Conservation (phyloP, 371 early-diverging fungal genomes). For the Nematocida sp. region DNA sequence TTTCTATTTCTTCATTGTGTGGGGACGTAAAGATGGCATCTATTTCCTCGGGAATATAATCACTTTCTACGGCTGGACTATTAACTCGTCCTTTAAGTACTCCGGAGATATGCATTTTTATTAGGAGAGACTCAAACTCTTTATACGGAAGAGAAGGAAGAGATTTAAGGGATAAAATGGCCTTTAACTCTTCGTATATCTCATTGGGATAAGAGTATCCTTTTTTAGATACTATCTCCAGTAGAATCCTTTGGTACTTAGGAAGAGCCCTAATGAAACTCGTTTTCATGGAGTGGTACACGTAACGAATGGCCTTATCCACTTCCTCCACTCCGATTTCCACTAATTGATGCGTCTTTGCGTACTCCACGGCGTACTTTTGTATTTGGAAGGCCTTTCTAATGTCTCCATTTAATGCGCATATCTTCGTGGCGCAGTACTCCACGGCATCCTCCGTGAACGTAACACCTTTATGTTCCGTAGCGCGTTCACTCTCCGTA, state of each 20-base stretch:
- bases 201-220: constrained; percentile 10
- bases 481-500: too few species aligned
- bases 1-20: constrained; percentile 25
- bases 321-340: constrained; percentile 16
- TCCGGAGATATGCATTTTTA: constrained; percentile 42
- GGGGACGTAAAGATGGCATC: constrained; percentile 34
- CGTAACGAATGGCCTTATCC: constrained; percentile 42
- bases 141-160: constrained; percentile 50
- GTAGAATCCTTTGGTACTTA: constrained; percentile 51
- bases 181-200: constrained; percentile 27
- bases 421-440: constrained; percentile 83
- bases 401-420: constrained; percentile 89
- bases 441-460: constrained; percentile 74
- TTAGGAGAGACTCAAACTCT: constrained; percentile 53
- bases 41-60: constrained; percentile 51
- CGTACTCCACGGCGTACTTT: constrained; percentile 65
- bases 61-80: constrained; percentile 46
- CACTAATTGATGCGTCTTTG: background rate
- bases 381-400: constrained; percentile 86
- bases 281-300: constrained; percentile 50
- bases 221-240: constrained; percentile 46
- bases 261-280: constrained; percentile 38
- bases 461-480: background rate
- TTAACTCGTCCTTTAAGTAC: constrained; percentile 51
- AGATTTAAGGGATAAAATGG: constrained; percentile 15